A percentile compares a stretch with the other conserved stretches of the same genome.
phyloP scores from a whole-genome alignment of 805 yeast genomes.

The Hanseniaspora mollemarum region DNA sequence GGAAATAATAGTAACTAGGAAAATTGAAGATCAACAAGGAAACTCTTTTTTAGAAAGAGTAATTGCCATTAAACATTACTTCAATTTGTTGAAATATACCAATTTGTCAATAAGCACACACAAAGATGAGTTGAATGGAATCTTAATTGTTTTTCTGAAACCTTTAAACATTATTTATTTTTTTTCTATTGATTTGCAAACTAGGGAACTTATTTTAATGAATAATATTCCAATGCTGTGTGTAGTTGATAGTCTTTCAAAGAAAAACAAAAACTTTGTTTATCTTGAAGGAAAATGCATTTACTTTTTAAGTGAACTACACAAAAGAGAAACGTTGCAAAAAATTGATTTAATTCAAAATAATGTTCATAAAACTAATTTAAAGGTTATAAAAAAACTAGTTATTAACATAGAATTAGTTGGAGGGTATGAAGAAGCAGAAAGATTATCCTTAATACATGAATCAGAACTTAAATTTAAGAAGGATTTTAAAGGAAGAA shows the following conservation, averaged over 20 bases:
- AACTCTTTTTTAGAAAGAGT: not conserved
- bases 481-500: not conserved
- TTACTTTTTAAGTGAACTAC: not conserved
- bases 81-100: conserved; percentile 1
- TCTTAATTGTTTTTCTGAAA: not conserved
- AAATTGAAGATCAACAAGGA: not conserved
- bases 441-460: not conserved
- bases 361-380: not conserved
- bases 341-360: not conserved
- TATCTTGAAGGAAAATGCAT: not conserved
- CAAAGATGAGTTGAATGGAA: not conserved
- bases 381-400: not conserved
- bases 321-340: not conserved
- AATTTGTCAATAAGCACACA: not conserved
- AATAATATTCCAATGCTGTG: conserved; percentile 1
- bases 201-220: not conserved
- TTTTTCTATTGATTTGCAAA: not conserved
- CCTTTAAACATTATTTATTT: conserved; percentile 1
- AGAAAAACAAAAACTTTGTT: not conserved
- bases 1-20: conserved; percentile 6
- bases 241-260: not conserved
- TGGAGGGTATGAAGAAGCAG: not conserved
- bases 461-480: not conserved
- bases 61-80: conserved; percentile 6
- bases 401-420: not conserved